Evolutionary conservation across 257 asterid genomes (phyloP).

Genomic region (Scutellaria minor): DNA sequence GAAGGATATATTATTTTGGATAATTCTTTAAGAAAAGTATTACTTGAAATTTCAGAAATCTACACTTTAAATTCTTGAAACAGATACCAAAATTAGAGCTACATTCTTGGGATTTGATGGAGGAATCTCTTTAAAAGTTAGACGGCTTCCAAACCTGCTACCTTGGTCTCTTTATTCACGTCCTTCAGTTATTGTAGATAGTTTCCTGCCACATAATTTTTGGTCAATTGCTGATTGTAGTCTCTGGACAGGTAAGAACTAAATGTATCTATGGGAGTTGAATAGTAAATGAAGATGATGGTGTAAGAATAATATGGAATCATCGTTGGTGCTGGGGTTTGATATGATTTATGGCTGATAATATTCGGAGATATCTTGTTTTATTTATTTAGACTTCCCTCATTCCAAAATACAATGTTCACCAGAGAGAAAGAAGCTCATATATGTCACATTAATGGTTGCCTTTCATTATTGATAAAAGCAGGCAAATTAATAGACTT

Average conservation of each 20-base stretch:
- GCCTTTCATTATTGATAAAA: slow-evolving; percentile 17
- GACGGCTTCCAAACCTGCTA: slow-evolving; percentile 14
- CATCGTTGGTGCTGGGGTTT: background rate
- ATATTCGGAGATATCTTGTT: background rate
- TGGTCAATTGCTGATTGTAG: background rate
- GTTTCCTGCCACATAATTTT: background rate
- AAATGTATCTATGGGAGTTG: background rate
- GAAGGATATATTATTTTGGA: background rate
- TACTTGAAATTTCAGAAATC: background rate
- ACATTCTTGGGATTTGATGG: slow-evolving; percentile 7
- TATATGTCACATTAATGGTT: slow-evolving; percentile 10
- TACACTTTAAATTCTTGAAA: background rate
- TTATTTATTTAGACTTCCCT: slow-evolving; percentile 12
- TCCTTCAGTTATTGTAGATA: background rate
- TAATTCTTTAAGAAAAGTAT: background rate
- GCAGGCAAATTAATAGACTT: slow-evolving; percentile 4
- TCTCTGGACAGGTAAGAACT: background rate
- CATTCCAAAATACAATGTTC: background rate
- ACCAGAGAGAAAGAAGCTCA: slow-evolving; percentile 6
- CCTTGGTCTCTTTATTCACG: background rate
- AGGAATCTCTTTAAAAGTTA: background rate
- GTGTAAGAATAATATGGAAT: slow-evolving; percentile 22
- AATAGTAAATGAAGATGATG: background rate
- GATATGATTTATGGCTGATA: slow-evolving; percentile 18
- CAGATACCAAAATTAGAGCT: slow-evolving; percentile 1